Conservation (phyloP, 108 stramenopile genomes). For the Parmales sp. region DNA sequence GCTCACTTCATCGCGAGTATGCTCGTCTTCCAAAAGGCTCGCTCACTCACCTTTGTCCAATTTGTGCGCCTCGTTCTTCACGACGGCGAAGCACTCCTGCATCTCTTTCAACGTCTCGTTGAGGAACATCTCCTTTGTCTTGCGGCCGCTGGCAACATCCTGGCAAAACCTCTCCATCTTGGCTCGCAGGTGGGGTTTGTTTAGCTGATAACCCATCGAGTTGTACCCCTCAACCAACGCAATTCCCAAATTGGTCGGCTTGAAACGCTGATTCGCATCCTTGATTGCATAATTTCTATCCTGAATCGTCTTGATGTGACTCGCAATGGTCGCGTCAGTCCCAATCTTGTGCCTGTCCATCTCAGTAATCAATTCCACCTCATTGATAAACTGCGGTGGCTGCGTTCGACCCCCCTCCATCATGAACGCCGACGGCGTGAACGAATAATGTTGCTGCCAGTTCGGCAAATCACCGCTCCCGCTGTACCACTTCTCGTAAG, state of each 20-base stretch:
- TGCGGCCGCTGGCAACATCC: constrained; percentile 19
- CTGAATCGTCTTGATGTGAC: constrained; percentile 70
- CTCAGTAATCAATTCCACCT: constrained; percentile 54
- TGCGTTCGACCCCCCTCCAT: constrained; percentile 66
- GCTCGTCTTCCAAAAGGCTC: too few relatives aligned
- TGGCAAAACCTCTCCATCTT: constrained; percentile 33
- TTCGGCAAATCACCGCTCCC: constrained; percentile 71
- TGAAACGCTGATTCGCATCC: constrained; percentile 60
- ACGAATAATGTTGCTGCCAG: constrained; percentile 52
- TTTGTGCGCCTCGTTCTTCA: constrained; percentile 62
- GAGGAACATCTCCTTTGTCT: constrained; percentile 62
- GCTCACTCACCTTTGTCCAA: too few relatives aligned
- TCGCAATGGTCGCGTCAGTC: constrained; percentile 89
- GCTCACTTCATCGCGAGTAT: too few relatives aligned
- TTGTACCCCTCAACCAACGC: constrained; percentile 88
- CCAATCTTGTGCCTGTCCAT: constrained; percentile 82
- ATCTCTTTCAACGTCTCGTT: constrained; percentile 62
- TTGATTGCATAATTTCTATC: constrained; percentile 72
- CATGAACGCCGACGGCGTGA: constrained; percentile 48
- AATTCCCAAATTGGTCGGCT: constrained; percentile 71
- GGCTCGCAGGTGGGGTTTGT: constrained; percentile 76
- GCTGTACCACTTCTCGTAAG: constrained; percentile 80
- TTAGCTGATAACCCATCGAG: constrained; percentile 84
- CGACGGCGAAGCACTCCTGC: constrained; percentile 54
- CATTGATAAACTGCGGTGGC: constrained; percentile 38